phyloP scores from a whole-genome alignment of 352 stramenopile genomes.

The Pythium sukuiense region DNA sequence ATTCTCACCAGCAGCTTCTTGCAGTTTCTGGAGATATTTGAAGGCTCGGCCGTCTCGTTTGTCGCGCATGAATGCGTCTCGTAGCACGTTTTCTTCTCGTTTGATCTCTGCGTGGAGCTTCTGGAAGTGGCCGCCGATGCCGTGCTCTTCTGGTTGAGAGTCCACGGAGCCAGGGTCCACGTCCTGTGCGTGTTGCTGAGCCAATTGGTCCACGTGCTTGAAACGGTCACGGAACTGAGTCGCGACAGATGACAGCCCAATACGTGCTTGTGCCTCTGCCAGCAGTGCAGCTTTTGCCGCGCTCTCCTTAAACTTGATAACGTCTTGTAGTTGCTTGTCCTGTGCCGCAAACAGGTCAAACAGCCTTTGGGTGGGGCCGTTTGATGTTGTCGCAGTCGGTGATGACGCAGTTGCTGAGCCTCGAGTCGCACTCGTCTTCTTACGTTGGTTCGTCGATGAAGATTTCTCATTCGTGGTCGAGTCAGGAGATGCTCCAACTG shows the following conservation, averaged over 20 bases:
- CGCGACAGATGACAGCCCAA: constrained; percentile 45
- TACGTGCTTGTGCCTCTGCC: constrained; percentile 39
- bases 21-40: constrained; percentile 10
- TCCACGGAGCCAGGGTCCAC: background rate
- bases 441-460: background rate
- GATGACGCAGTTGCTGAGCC: background rate
- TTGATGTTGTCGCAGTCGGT: background rate
- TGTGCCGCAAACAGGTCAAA: constrained; percentile 53
- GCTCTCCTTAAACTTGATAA: constrained; percentile 74
- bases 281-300: constrained; percentile 32
- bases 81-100: constrained; percentile 22
- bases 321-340: constrained; percentile 50
- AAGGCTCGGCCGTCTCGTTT: constrained; percentile 6
- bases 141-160: constrained; percentile 11
- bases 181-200: constrained; percentile 44
- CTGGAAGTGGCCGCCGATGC: constrained; percentile 70
- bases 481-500: background rate
- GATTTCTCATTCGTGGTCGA: background rate
- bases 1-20: constrained; percentile 13
- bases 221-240: constrained; percentile 64
- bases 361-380: constrained; percentile 27
- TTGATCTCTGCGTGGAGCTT: constrained; percentile 53
- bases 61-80: constrained; percentile 5
- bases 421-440: background rate
- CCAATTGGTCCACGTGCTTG: constrained; percentile 56